Base-by-base conservation (phyloP, 192 early-diverging fungal genomes). In the Podila epicladia region DNA sequence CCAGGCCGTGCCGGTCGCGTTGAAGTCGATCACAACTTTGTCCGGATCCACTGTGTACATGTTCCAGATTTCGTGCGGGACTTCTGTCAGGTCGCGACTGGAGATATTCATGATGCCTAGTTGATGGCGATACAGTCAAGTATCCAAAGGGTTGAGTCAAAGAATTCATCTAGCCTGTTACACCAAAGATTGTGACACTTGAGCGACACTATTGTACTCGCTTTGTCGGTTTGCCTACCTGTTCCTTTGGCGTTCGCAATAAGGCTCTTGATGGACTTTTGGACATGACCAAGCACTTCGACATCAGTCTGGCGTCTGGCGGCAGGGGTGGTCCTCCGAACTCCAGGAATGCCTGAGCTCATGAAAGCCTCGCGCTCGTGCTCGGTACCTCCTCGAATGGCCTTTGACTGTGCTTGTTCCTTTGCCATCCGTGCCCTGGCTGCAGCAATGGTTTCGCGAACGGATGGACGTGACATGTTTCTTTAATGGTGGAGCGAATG, bases 41-140 rank as follows among this genome's bases (percentile, higher is more conserved):
- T 82, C 83, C 19, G 85, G 78, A 69, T 90, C 85, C 41, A 85
- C 77, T 65, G 87, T 86, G 62, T 90, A 89, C 89, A 90, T 90
- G 55, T 78, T 86, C 82, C 86, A 85, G 20, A 90, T 84, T 58
- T 82, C 83, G 35, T 85, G 74, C 0, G 89, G 89, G 37, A 90
- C 68, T 17, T 76, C 73, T 11, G 83, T 68, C 63, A 90, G 41
- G 17, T 79, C 80, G n/a, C 86, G 70, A 38, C 83, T 88, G 0
- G 86, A 83, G 3, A 90, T 64, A 65, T 86, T 86, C 31, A 90
- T 67, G 26, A 74, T 85, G 26, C 89, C 89, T 85, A 65, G 24
- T 50, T 49, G 59, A 51, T n/a, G 28, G 4, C 17, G 22, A 35
- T 35, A n/a, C 2, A 15, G 15, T 8, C 41, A 45, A 45, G 13